Percentiles rank a stretch among this genome's conserved stretches.
Conservation (phyloP, 805 yeast species). For the Saturnispora kantuleensis region DNA sequence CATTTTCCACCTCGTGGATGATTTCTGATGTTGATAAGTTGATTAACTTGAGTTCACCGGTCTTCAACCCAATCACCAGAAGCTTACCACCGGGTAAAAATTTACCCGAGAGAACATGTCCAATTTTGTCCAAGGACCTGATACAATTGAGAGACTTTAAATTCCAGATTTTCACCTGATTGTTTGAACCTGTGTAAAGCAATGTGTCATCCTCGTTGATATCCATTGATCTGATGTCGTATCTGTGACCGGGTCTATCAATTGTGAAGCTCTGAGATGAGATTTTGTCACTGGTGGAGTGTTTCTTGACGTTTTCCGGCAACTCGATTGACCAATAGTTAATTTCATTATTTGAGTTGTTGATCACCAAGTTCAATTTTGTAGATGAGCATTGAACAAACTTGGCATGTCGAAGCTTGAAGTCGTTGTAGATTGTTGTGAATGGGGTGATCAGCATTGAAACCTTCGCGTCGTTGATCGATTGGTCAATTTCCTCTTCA, state of each 20-base stretch:
- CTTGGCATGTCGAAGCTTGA: conserved; percentile 55
- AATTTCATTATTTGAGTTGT: conserved; percentile 64
- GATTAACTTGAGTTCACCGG: conserved; percentile 73
- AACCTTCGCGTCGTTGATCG: conserved; percentile 37
- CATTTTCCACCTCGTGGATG: conserved; percentile 58
- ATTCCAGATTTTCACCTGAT: conserved; percentile 85
- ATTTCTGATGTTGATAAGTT: conserved; percentile 78
- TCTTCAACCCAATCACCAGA: conserved; percentile 79
- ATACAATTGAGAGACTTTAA: conserved; percentile 61
- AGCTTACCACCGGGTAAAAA: conserved; percentile 89
- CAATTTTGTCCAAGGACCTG: conserved; percentile 73
- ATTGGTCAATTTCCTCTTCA: conserved; percentile 48
- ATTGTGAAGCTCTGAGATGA: conserved; percentile 42
- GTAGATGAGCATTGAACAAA: conserved; percentile 48
- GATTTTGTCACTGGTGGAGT: conserved; percentile 31
- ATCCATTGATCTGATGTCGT: conserved; percentile 78
- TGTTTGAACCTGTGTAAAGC: conserved; percentile 85
- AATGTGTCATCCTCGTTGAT: conserved; percentile 72
- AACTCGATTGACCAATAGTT: conserved; percentile 53
- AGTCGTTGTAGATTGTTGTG: conserved; percentile 51
- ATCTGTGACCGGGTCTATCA: conserved; percentile 79
- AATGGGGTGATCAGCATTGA: conserved; percentile 59
- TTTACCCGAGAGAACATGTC: conserved; percentile 70
- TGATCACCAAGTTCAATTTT: conserved; percentile 47
- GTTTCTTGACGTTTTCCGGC: conserved; percentile 49